Base-by-base conservation (phyloP, 2,329 filamentous ascomycete species). In the Aspergillus texensis region DNA sequence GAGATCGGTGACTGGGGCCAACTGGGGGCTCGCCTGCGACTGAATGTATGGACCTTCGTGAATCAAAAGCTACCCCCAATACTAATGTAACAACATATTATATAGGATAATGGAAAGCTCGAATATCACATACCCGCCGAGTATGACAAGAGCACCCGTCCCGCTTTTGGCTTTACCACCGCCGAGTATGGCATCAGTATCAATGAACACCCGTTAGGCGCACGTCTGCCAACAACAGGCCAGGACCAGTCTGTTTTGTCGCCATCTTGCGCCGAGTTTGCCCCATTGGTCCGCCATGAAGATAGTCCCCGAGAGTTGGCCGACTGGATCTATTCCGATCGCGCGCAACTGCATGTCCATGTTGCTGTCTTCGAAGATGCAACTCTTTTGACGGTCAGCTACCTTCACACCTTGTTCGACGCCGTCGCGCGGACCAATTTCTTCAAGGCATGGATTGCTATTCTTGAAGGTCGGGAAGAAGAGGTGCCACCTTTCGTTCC, bases 341-440 rank as follows among this genome's bases (percentile, higher is more conserved):
- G 68, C 19, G 83, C 83, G 0, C 80, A 82, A 66, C 68, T 86
- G 3, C 77, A 77, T 4, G 70, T 86, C 4, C 80, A 84, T 64
- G 73, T 86, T 53, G 78, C 80, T 4, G 79, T 79, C 0, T 86
- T 86, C 67, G 68, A 67, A 3, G 80, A 87, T 61, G 81, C 81
- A 0, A 86, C 84, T 0, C 68, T 86, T 0, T 73, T 86, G 2
- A 75, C 76, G 0, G 65, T 86, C 0, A 72, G 74, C 1, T 85
- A 78, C 74, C 78, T 81, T 2, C 85, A 86, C 67, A 79, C 79
- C 0, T 70, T 84, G 6, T 79, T 80, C 65, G 84, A 86, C 63
- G 81, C 75, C 3, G 75, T 83, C 67, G 83, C 82, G 3, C 74
- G 75, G 32, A 67, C 72, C 2, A 77, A 74, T 1, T 70, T 87